phyloP scores from a whole-genome alignment of 208 protist genomes.

The Herpetomonas tarakana region DNA sequence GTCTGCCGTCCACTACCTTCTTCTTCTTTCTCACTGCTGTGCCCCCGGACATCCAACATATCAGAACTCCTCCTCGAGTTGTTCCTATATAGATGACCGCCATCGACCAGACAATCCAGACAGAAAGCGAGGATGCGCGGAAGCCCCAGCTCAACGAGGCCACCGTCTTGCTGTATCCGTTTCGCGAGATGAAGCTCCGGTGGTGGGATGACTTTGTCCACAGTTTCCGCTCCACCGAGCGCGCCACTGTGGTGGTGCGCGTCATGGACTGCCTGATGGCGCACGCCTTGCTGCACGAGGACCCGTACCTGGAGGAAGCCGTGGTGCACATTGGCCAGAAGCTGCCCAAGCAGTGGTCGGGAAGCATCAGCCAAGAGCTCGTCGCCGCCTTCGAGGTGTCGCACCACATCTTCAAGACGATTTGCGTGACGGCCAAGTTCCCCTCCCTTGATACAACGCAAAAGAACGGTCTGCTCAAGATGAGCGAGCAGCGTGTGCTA shows the following conservation, averaged over 20 bases:
- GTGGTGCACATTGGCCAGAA: slow-evolving; percentile 39
- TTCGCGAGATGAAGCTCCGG: slow-evolving; percentile 51
- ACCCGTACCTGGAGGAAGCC: slow-evolving; percentile 73
- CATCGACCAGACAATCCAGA: too few species aligned
- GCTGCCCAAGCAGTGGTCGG: slow-evolving; percentile 21
- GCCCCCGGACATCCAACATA: too few species aligned
- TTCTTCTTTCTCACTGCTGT: too few species aligned
- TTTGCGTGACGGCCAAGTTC: slow-evolving; percentile 62
- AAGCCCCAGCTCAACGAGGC: slow-evolving; percentile 24
- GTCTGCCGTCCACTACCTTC: too few species aligned
- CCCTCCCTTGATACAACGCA: slow-evolving; percentile 28
- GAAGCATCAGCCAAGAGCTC: slow-evolving; percentile 22
- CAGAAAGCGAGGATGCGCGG: neutral
- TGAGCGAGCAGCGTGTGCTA: slow-evolving; percentile 40
- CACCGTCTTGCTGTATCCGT: slow-evolving; percentile 64
- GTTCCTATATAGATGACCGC: too few species aligned
- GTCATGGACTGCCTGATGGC: slow-evolving; percentile 72
- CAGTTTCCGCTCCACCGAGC: slow-evolving; percentile 33
- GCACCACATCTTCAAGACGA: slow-evolving; percentile 54
- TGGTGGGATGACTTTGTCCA: slow-evolving; percentile 70
- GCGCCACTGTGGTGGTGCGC: slow-evolving; percentile 32
- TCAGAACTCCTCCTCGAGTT: neutral
- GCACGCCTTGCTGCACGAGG: slow-evolving; percentile 65
- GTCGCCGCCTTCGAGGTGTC: slow-evolving; percentile 40
- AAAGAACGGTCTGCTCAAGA: slow-evolving; percentile 36